phyloP scores from a whole-genome alignment of 768 basidiomycete genomes.

The Calocybe cyanea region DNA sequence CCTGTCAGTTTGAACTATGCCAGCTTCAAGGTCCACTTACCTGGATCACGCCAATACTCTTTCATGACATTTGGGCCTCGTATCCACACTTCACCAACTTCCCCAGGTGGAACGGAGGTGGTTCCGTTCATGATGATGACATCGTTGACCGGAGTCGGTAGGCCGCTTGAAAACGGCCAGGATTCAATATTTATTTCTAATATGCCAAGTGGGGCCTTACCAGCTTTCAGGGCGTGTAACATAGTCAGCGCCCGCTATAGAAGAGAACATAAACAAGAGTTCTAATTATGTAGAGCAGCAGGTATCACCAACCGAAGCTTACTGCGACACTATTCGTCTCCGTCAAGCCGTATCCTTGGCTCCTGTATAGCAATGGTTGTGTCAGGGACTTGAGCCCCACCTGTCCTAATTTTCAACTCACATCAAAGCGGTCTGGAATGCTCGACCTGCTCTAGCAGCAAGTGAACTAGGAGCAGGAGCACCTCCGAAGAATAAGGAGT shows the following conservation, averaged over 20 bases:
- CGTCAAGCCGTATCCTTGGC: slow-evolving; percentile 45
- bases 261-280: not conserved
- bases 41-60: slow-evolving; percentile 47
- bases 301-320: slow-evolving; percentile 24
- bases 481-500: slow-evolving; percentile 39
- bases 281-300: not conserved
- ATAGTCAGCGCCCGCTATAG: slow-evolving; percentile 49
- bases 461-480: slow-evolving; percentile 34
- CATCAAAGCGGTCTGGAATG: slow-evolving; percentile 30
- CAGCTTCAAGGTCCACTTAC: slow-evolving; percentile 16
- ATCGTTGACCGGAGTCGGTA: slow-evolving; percentile 43
- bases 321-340: slow-evolving; percentile 50
- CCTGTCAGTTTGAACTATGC: not conserved
- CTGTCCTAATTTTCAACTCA: not conserved
- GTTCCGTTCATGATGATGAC: slow-evolving; percentile 38
- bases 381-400: slow-evolving; percentile 8
- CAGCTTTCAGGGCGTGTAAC: slow-evolving; percentile 39
- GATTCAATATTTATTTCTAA: not conserved
- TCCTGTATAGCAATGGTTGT: slow-evolving; percentile 22
- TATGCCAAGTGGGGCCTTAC: slow-evolving; percentile 27
- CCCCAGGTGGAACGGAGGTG: slow-evolving; percentile 23
- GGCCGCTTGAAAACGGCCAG: slow-evolving; percentile 28
- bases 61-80: slow-evolving; percentile 52
- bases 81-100: slow-evolving; percentile 40
- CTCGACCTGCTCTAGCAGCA: slow-evolving; percentile 26